Conservation (phyloP, 2,329 filamentous ascomycete genomes). For the Pyrenochaeta sp. region DNA sequence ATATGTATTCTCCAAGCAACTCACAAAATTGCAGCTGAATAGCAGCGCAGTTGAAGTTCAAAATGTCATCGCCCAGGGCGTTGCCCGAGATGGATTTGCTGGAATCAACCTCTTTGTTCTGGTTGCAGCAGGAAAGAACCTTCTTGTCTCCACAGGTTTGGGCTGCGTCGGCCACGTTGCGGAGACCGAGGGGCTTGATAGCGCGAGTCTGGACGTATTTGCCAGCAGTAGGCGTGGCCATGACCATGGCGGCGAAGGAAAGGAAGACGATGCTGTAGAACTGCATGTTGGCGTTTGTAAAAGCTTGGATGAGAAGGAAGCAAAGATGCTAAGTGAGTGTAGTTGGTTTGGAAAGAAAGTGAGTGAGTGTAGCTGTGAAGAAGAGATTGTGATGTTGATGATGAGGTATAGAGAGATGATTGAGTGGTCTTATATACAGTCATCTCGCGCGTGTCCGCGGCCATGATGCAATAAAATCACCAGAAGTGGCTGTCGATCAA, state of each 20-base stretch:
- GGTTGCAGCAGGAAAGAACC: neutral
- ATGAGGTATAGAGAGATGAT: neutral
- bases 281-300: neutral
- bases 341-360: neutral
- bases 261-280: conserved; percentile 2
- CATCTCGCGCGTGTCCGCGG: too few species aligned
- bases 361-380: neutral
- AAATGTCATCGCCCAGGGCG: neutral
- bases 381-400: conserved; percentile 2
- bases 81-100: neutral
- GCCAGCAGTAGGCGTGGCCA: neutral
- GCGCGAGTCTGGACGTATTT: neutral
- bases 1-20: neutral
- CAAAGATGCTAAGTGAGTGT: neutral
- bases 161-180: neutral
- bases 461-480: too few species aligned
- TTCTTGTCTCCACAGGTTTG: neutral
- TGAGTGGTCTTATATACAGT: neutral
- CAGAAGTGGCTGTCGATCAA: too few species aligned
- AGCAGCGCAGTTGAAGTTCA: neutral
- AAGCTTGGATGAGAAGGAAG: neutral
- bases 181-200: neutral
- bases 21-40: neutral
- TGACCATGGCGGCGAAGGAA: conserved; percentile 4
- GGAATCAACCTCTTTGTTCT: neutral